These are phyloP conservation scores for Termitomyces sp. DNA, from an alignment of 768 basidiomycete species.

Conservation along the genomic window DNA sequence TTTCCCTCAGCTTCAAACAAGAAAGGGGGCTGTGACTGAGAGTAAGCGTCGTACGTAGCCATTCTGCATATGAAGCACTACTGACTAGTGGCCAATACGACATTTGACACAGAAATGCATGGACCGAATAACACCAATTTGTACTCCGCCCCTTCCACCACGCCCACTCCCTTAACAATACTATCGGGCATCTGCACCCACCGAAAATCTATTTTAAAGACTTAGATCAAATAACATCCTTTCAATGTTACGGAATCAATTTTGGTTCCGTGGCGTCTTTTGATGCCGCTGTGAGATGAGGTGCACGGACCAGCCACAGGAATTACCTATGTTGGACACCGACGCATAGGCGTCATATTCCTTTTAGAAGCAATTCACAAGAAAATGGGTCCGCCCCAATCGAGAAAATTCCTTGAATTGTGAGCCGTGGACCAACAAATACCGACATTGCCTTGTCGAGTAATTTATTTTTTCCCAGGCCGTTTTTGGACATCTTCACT, in stretches of 20 bases:
- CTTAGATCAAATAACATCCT: not conserved
- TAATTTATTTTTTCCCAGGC: conserved; percentile 3
- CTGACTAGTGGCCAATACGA: not conserved
- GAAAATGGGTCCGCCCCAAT: conserved; percentile 21
- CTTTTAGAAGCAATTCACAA: conserved; percentile 2
- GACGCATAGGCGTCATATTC: not conserved
- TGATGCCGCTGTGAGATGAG: not conserved
- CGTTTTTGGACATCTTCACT: conserved; percentile 1
- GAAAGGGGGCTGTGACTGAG: not conserved
- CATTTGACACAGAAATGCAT: not conserved
- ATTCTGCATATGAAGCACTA: not conserved
- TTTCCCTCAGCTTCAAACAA: not conserved
- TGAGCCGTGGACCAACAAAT: conserved; percentile 7
- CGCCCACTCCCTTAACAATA: not conserved
- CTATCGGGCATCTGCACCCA: not conserved
- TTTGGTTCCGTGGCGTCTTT: not conserved
- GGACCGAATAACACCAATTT: not conserved
- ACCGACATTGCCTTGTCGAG: conserved; percentile 11
- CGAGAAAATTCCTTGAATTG: conserved; percentile 9
- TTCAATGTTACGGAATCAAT: not conserved
- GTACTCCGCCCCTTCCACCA: not conserved
- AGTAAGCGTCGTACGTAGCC: not conserved
- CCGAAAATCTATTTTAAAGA: not conserved
- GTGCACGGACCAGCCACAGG: not conserved
- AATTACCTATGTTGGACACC: conserved; percentile 8